These are phyloP conservation scores for Verticillium klebahnii DNA, from an alignment of 2,329 filamentous ascomycete genomes.

Conservation along the genomic window DNA sequence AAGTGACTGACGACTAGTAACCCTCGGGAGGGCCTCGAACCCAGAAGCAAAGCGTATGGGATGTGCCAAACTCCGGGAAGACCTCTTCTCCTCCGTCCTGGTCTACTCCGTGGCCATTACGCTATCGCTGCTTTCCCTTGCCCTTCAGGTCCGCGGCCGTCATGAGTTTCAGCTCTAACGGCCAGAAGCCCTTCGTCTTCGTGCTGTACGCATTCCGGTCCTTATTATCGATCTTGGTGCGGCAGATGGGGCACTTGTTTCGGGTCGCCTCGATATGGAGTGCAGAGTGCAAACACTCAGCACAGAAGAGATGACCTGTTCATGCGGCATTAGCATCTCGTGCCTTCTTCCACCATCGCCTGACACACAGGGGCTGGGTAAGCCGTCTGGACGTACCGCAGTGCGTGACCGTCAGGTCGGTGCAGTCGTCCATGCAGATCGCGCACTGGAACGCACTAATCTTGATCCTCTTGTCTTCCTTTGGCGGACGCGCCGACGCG, in stretches of 20 bases:
- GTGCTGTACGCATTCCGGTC: slow-evolving; percentile 31
- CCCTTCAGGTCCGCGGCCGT: slow-evolving; percentile 37
- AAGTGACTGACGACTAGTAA: too few relatives aligned
- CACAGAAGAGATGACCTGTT: slow-evolving; percentile 60
- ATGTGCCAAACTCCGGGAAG: too few relatives aligned
- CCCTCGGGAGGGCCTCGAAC: too few relatives aligned
- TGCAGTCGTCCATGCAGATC: slow-evolving; percentile 62
- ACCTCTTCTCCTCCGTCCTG: too few relatives aligned
- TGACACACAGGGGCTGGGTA: background rate
- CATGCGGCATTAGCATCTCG: background rate
- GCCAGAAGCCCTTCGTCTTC: slow-evolving; percentile 50
- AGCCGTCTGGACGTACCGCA: slow-evolving; percentile 48
- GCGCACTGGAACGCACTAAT: slow-evolving; percentile 58
- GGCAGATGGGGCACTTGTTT: slow-evolving; percentile 60
- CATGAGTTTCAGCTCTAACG: slow-evolving; percentile 59
- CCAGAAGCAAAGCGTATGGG: too few relatives aligned
- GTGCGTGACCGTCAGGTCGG: slow-evolving; percentile 56
- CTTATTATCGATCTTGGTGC: slow-evolving; percentile 51
- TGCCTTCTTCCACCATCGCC: background rate
- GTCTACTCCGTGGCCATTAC: background rate
- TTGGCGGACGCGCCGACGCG: slow-evolving; percentile 34
- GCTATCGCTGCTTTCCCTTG: slow-evolving; percentile 38
- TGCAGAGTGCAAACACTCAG: slow-evolving; percentile 56
- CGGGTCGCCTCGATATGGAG: slow-evolving; percentile 51
- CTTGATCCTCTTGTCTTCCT: slow-evolving; percentile 45